phyloP scores from a whole-genome alignment of 331 rosid genomes.

The Acacia pycnantha region DNA sequence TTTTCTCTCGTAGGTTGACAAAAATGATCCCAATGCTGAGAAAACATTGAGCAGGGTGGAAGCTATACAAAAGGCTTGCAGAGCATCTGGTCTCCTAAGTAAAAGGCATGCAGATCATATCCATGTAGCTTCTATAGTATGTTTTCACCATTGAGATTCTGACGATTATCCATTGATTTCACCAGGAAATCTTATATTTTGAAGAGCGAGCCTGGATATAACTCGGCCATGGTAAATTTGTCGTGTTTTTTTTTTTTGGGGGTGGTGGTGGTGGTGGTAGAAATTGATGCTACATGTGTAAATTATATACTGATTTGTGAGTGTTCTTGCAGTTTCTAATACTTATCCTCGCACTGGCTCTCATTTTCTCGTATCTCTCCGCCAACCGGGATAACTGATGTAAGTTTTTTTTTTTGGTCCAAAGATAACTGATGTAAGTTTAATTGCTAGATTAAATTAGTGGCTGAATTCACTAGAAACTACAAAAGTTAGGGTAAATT shows the following conservation, averaged over 20 bases:
- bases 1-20: constrained; percentile 62
- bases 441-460: neutral
- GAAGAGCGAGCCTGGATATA: constrained; percentile 40
- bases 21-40: constrained; percentile 77
- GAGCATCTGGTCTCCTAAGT: constrained; percentile 71
- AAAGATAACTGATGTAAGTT: constrained; percentile 47
- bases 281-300: constrained; percentile 14
- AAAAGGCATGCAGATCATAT: constrained; percentile 46
- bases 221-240: constrained; percentile 59
- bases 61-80: constrained; percentile 69
- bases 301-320: constrained; percentile 24
- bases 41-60: constrained; percentile 80
- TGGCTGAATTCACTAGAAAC: neutral
- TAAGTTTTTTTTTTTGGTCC: constrained; percentile 25
- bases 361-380: constrained; percentile 60
- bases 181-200: constrained; percentile 66
- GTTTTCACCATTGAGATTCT: constrained; percentile 20
- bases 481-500: neutral
- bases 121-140: constrained; percentile 19
- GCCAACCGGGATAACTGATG: constrained; percentile 49
- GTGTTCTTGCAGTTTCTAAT: constrained; percentile 64
- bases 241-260: neutral
- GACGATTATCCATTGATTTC: constrained; percentile 31
- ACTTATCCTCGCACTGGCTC: constrained; percentile 51
- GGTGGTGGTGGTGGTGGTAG: neutral